Evolutionary conservation across 192 early-diverging fungal species (phyloP).

Genomic region (Backusella macrospora): DNA sequence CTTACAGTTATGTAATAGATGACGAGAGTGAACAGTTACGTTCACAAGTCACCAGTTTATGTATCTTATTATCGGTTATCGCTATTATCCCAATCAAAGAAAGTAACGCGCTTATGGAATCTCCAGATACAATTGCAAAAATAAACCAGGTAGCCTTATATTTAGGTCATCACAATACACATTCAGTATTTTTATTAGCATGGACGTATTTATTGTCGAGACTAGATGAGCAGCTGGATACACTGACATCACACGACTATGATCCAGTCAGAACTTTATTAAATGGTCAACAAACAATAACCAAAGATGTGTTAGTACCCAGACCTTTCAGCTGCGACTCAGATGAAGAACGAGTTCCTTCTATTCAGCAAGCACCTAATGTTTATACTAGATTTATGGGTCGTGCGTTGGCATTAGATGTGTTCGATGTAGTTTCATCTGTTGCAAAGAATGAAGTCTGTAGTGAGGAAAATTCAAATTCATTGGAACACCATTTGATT

Average conservation of each 20-base stretch:
- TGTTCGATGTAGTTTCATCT: conserved; percentile 19
- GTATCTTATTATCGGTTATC: conserved; percentile 38
- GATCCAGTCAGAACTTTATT: conserved; percentile 3
- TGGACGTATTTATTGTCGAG: conserved; percentile 46
- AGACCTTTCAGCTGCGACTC: background rate
- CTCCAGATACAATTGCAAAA: conserved; percentile 20
- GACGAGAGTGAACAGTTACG: conserved; percentile 36
- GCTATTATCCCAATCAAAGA: conserved; percentile 38
- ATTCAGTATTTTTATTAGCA: conserved; percentile 45
- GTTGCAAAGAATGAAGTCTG: conserved; percentile 20
- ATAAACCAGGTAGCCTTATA: conserved; percentile 40
- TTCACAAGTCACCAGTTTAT: conserved; percentile 35
- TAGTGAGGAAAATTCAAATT: conserved; percentile 20
- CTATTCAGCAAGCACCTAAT: conserved; percentile 25
- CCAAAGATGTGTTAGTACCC: background rate
- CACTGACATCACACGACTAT: conserved; percentile 6
- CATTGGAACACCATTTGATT: conserved; percentile 13
- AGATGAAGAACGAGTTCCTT: background rate
- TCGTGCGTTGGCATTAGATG: conserved; percentile 21
- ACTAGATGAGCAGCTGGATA: conserved; percentile 13
- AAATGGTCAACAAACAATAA: background rate
- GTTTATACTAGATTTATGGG: conserved; percentile 23
- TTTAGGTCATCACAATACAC: conserved; percentile 36
- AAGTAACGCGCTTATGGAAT: conserved; percentile 33
- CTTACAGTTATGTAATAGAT: conserved; percentile 34